Conservation (phyloP, 768 basidiomycete species). For the Lactifluus pinguis region DNA sequence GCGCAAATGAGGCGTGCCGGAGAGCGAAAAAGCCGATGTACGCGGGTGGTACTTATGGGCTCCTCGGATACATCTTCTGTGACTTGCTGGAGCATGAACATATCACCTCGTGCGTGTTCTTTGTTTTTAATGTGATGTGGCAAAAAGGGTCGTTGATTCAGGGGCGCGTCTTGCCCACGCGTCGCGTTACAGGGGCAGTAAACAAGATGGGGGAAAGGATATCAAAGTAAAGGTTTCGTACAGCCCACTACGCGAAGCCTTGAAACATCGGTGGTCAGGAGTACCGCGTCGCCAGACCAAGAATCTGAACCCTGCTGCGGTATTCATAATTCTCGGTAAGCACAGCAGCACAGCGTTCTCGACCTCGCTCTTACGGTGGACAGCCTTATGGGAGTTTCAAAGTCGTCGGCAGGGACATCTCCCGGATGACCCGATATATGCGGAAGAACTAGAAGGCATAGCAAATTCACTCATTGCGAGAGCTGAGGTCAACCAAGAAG, state of each 20-base stretch:
- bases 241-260: constrained; percentile 48
- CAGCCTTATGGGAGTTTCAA: constrained; percentile 84
- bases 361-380: background rate
- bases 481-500: constrained; percentile 65
- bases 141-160: background rate
- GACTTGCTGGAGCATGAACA: constrained; percentile 85
- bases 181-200: constrained; percentile 37
- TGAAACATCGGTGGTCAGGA: constrained; percentile 59
- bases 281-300: constrained; percentile 72
- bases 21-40: constrained; percentile 73
- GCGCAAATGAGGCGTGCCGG: constrained; percentile 74
- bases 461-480: constrained; percentile 50
- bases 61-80: constrained; percentile 90
- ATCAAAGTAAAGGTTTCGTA: constrained; percentile 58
- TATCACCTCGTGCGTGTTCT: constrained; percentile 61
- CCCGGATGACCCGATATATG: constrained; percentile 41
- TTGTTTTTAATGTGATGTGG: background rate
- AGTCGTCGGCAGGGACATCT: constrained; percentile 44
- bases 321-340: constrained; percentile 68
- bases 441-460: constrained; percentile 52
- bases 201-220: constrained; percentile 45
- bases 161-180: constrained; percentile 1
- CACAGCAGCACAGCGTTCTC: background rate
- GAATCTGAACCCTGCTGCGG: constrained; percentile 66
- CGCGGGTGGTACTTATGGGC: constrained; percentile 84